Conservation (phyloP, 1,284 basidiomycete genomes). For the Ceratobasidium sp. region DNA sequence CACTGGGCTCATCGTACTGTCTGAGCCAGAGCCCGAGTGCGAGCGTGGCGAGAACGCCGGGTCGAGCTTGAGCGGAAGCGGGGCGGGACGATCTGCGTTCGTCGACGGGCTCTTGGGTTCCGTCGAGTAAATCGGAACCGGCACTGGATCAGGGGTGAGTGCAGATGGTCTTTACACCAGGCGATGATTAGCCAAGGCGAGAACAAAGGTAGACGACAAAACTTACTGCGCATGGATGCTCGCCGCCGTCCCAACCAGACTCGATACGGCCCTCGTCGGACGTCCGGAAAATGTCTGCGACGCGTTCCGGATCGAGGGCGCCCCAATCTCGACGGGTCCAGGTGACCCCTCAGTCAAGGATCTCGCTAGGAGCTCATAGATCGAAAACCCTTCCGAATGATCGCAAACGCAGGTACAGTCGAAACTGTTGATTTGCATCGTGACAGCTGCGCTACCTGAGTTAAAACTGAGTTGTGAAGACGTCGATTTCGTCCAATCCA, state of each 20-base stretch:
- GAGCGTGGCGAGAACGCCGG: slow-evolving; percentile 35
- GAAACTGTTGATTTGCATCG: no score
- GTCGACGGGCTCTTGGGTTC: slow-evolving; percentile 18
- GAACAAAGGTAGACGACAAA: neutral
- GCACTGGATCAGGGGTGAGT: neutral
- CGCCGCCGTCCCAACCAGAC: slow-evolving; percentile 19
- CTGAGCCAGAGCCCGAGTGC: slow-evolving; percentile 13
- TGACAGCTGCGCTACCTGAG: no score
- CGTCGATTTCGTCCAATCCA: no score
- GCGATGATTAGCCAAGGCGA: neutral
- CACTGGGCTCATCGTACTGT: slow-evolving; percentile 34
- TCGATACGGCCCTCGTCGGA: neutral
- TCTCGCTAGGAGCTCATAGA: no score
- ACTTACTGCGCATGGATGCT: slow-evolving; percentile 29
- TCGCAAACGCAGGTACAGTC: no score
- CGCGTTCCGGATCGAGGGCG: slow-evolving; percentile 30
- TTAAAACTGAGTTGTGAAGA: no score
- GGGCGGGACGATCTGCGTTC: slow-evolving; percentile 7
- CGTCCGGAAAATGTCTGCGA: slow-evolving; percentile 26
- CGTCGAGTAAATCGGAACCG: slow-evolving; percentile 29
- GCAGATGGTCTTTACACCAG: neutral
- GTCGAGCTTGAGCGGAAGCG: slow-evolving; percentile 12
- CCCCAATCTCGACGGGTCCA: slow-evolving; percentile 22
- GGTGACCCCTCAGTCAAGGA: no score
- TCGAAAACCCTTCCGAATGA: no score